These are phyloP conservation scores for Gracilaria caudata DNA, from an alignment of 23 red algal genomes.

Conservation along the genomic window DNA sequence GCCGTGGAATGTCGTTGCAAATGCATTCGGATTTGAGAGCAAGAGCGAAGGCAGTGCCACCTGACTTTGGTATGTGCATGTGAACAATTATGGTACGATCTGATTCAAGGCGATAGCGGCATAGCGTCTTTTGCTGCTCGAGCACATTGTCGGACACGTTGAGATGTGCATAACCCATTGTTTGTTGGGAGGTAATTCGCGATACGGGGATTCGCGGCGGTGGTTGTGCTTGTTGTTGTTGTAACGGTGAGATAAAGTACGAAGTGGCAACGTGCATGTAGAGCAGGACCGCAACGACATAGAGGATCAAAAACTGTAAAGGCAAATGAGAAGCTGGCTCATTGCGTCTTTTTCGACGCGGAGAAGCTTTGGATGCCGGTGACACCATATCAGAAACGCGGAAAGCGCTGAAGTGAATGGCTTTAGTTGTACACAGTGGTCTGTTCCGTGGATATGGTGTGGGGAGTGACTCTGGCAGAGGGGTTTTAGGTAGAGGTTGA, in stretches of 20 bases:
- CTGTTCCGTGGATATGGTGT: not conserved
- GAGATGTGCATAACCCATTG: slow-evolving; percentile 5
- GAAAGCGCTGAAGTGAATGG: not conserved
- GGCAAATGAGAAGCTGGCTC: slow-evolving; percentile 6
- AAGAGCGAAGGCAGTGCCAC: slow-evolving; percentile 50
- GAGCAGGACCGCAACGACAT: not conserved
- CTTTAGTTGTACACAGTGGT: not conserved
- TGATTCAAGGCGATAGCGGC: slow-evolving; percentile 27
- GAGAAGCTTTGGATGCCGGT: not conserved
- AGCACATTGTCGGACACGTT: slow-evolving; percentile 21
- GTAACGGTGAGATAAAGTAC: not conserved
- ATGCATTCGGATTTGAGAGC: slow-evolving; percentile 53
- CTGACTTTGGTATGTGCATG: slow-evolving; percentile 63
- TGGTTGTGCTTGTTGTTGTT: not conserved
- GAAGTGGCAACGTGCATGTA: slow-evolving; percentile 18
- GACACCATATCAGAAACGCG: not conserved
- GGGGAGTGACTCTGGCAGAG: not conserved
- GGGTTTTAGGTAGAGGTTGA: not conserved
- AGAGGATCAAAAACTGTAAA: slow-evolving; percentile 22
- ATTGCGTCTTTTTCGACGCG: not conserved
- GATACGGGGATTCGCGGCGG: not conserved
- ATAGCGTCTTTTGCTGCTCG: slow-evolving; percentile 21
- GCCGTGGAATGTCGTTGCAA: slow-evolving; percentile 45
- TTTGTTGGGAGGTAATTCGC: not conserved
- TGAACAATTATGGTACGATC: slow-evolving; percentile 48